These are phyloP conservation scores for Zea mays DNA, from an alignment of 176 grass and related monocot genomes.

Conservation along the genomic window Zm-B73-REFERENCE-NAM-5.0 NC_050102.1:43679501-43680000, in stretches of 20 bases:
- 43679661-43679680: slow-evolving; percentile 1
- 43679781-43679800: slow-evolving; percentile 14
- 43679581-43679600: neutral
- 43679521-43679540: neutral
- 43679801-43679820: neutral
- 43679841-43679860: neutral
- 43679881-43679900: neutral
- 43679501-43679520: neutral
- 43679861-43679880: neutral
- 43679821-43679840: slow-evolving; percentile 2
- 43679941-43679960: neutral
- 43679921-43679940: neutral
- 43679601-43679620: neutral
- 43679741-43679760: neutral
- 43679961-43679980: neutral
- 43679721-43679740: neutral
- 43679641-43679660: slow-evolving; percentile 5
- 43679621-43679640: slow-evolving; percentile 3
- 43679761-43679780: neutral
- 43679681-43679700: neutral
- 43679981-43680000: neutral
- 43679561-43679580: neutral
- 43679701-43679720: too few relatives aligned
- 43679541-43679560: neutral
- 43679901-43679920: neutral